These are phyloP conservation scores for Cinnamomum chago DNA, from an alignment of 164 flowering plant genomes.

Conservation along the genomic window DNA sequence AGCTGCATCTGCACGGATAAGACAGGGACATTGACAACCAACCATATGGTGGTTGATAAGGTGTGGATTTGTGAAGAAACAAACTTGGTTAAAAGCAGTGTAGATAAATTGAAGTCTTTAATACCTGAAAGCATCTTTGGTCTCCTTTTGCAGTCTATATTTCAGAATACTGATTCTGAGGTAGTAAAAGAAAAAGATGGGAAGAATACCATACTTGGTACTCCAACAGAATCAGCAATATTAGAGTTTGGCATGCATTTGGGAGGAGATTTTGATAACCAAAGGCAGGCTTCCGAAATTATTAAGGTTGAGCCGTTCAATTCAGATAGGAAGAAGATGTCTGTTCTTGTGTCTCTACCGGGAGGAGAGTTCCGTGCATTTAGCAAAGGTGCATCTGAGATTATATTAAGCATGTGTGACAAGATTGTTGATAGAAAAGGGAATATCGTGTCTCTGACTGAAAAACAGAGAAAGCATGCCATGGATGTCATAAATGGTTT, in stretches of 20 bases:
- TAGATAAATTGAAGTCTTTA: constrained; percentile 13
- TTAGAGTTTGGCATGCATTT: constrained; percentile 61
- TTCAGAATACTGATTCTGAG: constrained; percentile 50
- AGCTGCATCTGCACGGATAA: constrained; percentile 52
- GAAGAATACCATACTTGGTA: constrained; percentile 44
- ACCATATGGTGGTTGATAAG: constrained; percentile 44
- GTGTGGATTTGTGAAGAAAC: constrained; percentile 31
- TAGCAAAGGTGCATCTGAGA: constrained; percentile 88
- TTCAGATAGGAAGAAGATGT: constrained; percentile 74
- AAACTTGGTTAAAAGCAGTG: constrained; percentile 17
- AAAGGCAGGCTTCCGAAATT: constrained; percentile 29
- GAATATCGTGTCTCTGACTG: constrained; percentile 24
- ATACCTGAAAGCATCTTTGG: constrained; percentile 19
- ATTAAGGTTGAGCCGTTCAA: constrained; percentile 73
- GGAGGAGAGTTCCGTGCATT: constrained; percentile 50
- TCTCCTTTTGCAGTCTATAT: constrained; percentile 39
- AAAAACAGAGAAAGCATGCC: constrained; percentile 17
- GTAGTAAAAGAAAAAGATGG: constrained; percentile 58
- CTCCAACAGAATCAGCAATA: constrained; percentile 77
- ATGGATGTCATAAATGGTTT: constrained; percentile 36
- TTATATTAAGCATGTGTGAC: constrained; percentile 45
- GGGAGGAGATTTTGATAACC: constrained; percentile 48
- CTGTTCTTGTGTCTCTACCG: constrained; percentile 58
- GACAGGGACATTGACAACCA: constrained; percentile 56
- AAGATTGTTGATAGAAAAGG: constrained; percentile 31